Percentiles rank a stretch among this genome's conserved stretches.
These are phyloP conservation scores for Exophiala viscosa DNA, from an alignment of 2,329 filamentous ascomycete genomes.

Conservation along the genomic window DNA sequence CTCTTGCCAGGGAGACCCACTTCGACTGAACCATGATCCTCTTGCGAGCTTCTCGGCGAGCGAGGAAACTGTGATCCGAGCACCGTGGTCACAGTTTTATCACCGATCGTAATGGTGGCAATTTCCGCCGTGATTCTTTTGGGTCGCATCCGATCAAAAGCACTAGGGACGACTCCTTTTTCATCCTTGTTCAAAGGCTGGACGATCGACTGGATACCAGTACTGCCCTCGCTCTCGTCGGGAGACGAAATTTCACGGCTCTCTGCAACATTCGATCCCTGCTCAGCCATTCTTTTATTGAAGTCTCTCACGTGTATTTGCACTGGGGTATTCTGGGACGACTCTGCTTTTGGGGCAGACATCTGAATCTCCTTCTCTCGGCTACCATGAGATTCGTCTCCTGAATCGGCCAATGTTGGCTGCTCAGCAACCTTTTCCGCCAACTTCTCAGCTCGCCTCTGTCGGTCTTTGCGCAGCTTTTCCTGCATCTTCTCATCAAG, in stretches of 20 bases:
- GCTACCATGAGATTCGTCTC: constrained; percentile 15
- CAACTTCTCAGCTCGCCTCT: constrained; percentile 14
- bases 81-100: constrained; percentile 62
- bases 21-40: neutral
- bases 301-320: constrained; percentile 31
- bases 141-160: constrained; percentile 62
- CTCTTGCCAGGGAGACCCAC: neutral
- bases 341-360: constrained; percentile 18
- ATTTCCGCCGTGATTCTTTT: constrained; percentile 61
- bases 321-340: constrained; percentile 20
- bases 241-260: neutral
- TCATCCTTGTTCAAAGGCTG: constrained; percentile 31
- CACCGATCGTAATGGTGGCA: constrained; percentile 72
- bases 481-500: constrained; percentile 4
- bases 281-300: constrained; percentile 31
- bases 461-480: constrained; percentile 1
- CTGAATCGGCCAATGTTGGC: neutral
- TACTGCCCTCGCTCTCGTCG: neutral
- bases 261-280: constrained; percentile 5
- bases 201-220: constrained; percentile 30
- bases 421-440: constrained; percentile 6
- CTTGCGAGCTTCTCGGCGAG: constrained; percentile 7
- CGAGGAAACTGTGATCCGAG: constrained; percentile 55
- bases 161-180: constrained; percentile 52
- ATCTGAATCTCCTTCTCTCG: constrained; percentile 2